Base-by-base conservation (phyloP, 345 rosid species). In the Gossypium thurberi region DNA sequence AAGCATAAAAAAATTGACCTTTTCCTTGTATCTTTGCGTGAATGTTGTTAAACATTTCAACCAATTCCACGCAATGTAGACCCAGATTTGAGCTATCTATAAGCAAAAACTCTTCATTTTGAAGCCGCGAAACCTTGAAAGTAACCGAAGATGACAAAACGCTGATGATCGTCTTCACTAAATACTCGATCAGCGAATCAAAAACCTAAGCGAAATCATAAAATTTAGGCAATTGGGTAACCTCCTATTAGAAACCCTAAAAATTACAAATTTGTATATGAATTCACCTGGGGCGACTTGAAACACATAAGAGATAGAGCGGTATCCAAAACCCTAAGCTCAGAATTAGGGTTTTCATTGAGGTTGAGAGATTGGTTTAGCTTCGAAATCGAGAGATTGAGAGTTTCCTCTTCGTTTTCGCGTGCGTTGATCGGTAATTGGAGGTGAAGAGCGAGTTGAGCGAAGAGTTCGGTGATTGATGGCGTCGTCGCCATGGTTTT, bases 241-340 rank as follows among this genome's bases (percentile, higher is more conserved):
- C 7, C 17, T 46, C 50, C 50, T 25, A 58, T 23, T 23, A 6
- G 40, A 6, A 57, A 2, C 1, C 56, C 10, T 14, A 74, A 58
- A 58, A 8, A 7, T 26, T 18, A 9, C 59, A 59, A 15, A 8
- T 50, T 8, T 17, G 71, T 21, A 68, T 20, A 51, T 23, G 46
- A 28, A 62, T 72, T 51, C 47, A 89, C 98, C 90, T 87, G 85
- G 53, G 93, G 86, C 14, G 91, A 85, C 63, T 77, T 85, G 85
- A 90, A 88, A 87, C 93, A 83, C 89, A 89, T 81, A 70, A 87
- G 82, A 23, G 97, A 88, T 37, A 89, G 80, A 44, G 87, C 82
- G 1, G 93, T 77, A 65, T 91, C 88, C 77, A 91, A 77, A 87
- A 89, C 85, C 75, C 82, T 79, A 80, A 82, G 78, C 75, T 82